Evolutionary conservation across 2,329 filamentous ascomycete species (phyloP).

Genomic region (Aspergillus sp.): DNA sequence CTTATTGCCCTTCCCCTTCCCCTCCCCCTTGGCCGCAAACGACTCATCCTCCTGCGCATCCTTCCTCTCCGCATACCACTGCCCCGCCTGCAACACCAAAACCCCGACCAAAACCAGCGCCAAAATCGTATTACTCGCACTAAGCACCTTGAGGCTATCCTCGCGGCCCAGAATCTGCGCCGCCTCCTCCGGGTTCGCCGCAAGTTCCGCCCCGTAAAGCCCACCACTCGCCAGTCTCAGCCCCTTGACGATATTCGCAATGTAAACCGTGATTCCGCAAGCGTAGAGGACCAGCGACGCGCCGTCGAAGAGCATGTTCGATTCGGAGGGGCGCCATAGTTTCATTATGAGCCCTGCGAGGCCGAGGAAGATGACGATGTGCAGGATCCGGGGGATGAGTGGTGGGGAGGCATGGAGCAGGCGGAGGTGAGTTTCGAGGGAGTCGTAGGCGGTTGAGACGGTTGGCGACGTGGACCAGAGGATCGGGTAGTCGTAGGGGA

Average conservation of each 20-base stretch:
- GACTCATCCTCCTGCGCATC: slow-evolving; percentile 76
- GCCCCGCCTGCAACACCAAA: slow-evolving; percentile 87
- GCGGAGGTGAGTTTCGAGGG: slow-evolving; percentile 84
- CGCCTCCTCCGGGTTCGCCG: slow-evolving; percentile 47
- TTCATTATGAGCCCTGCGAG: slow-evolving; percentile 89
- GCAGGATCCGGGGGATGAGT: slow-evolving; percentile 87
- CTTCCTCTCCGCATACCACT: slow-evolving; percentile 98
- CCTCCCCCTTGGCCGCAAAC: slow-evolving; percentile 37
- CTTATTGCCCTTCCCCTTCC: slow-evolving; percentile 20
- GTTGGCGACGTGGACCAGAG: slow-evolving; percentile 47
- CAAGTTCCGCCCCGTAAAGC: slow-evolving; percentile 57
- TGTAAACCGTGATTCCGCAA: slow-evolving; percentile 88
- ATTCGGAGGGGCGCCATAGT: slow-evolving; percentile 89
- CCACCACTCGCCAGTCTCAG: slow-evolving; percentile 78
- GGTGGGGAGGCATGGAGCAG: slow-evolving; percentile 91
- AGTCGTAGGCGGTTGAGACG: slow-evolving; percentile 67
- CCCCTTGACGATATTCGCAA: slow-evolving; percentile 95
- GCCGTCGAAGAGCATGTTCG: slow-evolving; percentile 92
- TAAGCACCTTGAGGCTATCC: slow-evolving; percentile 85
- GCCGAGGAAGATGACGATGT: slow-evolving; percentile 87
- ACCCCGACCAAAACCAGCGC: slow-evolving; percentile 90
- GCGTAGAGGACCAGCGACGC: slow-evolving; percentile 71
- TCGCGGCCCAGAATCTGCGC: slow-evolving; percentile 76
- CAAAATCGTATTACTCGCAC: slow-evolving; percentile 93
- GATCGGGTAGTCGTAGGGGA: slow-evolving; percentile 73